A percentile compares a stretch with the other conserved stretches of the same genome.
Conservation (phyloP, 78 protist genomes). For the Cavenderia fasciculata region DNA sequence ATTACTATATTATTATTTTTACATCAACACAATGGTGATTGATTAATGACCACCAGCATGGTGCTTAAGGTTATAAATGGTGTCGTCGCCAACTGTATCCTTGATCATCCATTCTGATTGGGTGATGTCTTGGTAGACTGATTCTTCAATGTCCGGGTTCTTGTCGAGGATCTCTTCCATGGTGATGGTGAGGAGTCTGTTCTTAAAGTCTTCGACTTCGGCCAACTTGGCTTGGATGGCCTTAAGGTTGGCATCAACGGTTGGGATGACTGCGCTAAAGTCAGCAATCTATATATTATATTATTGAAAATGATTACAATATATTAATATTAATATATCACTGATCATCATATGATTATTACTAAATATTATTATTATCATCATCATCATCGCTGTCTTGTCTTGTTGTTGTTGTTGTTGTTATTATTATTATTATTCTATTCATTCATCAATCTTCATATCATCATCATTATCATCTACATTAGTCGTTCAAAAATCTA, state of each 20-base stretch:
- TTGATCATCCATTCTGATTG: constrained; percentile 47
- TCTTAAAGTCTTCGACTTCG: constrained; percentile 1
- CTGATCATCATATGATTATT: no score
- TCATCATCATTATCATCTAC: no score
- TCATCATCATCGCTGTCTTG: no score
- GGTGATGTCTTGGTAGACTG: constrained; percentile 32
- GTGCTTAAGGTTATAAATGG: constrained; percentile 13
- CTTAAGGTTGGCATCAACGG: not conserved
- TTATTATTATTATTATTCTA: no score
- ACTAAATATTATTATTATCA: no score
- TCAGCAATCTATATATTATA: not conserved
- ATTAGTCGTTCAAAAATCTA: no score
- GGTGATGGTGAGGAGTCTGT: constrained; percentile 6
- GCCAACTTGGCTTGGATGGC: constrained; percentile 12
- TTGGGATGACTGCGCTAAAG: not conserved
- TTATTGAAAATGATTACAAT: not conserved
- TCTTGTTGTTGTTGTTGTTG: no score
- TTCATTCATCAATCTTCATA: no score
- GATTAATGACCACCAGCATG: no score
- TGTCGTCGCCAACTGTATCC: constrained; percentile 24
- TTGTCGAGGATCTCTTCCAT: constrained; percentile 28
- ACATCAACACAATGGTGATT: no score
- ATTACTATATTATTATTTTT: no score
- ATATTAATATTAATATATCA: not conserved
- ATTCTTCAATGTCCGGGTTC: constrained; percentile 58